These are phyloP conservation scores for Neonectria punicea DNA, from an alignment of 2,329 filamentous ascomycete genomes.

Conservation along the genomic window DNA sequence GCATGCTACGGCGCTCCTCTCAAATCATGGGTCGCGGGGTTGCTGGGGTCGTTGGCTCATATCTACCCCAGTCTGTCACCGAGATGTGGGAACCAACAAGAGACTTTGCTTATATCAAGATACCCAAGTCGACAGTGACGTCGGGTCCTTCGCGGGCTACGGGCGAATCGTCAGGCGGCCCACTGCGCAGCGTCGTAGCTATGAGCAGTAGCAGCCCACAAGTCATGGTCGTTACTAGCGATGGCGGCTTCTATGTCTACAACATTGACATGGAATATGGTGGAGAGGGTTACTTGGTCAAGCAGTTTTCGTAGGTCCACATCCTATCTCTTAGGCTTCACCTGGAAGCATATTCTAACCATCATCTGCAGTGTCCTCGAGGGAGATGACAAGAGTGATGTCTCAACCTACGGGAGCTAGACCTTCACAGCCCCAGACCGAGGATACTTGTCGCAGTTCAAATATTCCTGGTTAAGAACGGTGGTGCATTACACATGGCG, in stretches of 20 bases:
- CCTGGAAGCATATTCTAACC: conserved; percentile 9
- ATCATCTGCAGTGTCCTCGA: conserved; percentile 58
- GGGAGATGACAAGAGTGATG: conserved; percentile 64
- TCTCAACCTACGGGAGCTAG: conserved; percentile 55
- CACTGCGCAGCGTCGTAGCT: conserved; percentile 90
- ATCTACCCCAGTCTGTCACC: conserved; percentile 91
- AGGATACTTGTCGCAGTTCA: neutral
- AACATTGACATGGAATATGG: conserved; percentile 95
- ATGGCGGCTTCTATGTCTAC: conserved; percentile 94
- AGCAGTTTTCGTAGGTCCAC: conserved; percentile 88
- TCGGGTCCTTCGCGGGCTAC: conserved; percentile 34
- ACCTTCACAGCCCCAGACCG: neutral
- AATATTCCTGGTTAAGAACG: neutral
- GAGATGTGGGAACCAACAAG: conserved; percentile 97
- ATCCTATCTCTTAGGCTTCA: neutral
- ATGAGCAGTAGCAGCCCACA: conserved; percentile 96
- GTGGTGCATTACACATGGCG: conserved; percentile 8
- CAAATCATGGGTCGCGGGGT: conserved; percentile 92
- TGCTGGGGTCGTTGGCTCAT: conserved; percentile 88
- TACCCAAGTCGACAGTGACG: conserved; percentile 69
- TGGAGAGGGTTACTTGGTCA: conserved; percentile 89
- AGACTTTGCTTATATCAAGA: conserved; percentile 96
- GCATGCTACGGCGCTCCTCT: conserved; percentile 91
- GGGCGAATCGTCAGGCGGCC: conserved; percentile 53
- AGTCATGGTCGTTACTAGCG: conserved; percentile 97